These are phyloP conservation scores for Fusarium burgessii DNA, from an alignment of 2,329 filamentous ascomycete genomes.

Conservation along the genomic window DNA sequence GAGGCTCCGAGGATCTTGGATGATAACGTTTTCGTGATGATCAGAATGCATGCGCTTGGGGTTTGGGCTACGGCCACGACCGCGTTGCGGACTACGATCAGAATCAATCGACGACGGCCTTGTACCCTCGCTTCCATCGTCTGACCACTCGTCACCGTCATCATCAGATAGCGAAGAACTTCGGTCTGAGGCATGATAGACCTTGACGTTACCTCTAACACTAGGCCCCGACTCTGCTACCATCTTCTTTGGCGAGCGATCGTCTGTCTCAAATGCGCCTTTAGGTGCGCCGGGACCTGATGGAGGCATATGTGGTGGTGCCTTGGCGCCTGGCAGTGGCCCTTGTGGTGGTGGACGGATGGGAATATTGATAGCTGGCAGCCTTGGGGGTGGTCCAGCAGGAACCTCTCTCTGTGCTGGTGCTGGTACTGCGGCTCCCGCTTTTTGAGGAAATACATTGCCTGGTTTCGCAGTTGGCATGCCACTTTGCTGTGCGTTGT, in stretches of 20 bases:
- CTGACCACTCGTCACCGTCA: slow-evolving; percentile 13
- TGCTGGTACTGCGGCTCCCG: background rate
- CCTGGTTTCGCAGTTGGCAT: background rate
- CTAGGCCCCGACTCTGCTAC: background rate
- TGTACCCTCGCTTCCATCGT: slow-evolving; percentile 30
- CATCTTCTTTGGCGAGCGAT: background rate
- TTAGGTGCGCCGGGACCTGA: background rate
- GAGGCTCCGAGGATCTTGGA: slow-evolving; percentile 7
- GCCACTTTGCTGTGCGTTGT: background rate
- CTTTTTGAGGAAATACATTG: background rate
- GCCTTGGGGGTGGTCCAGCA: background rate
- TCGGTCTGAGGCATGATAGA: slow-evolving; percentile 12
- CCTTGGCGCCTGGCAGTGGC: background rate
- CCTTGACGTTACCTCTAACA: background rate
- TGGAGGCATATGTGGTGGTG: background rate
- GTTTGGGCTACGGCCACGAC: slow-evolving; percentile 22
- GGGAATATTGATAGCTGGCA: slow-evolving; percentile 14
- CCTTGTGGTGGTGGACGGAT: slow-evolving; percentile 6
- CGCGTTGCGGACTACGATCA: slow-evolving; percentile 1
- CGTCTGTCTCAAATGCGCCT: background rate
- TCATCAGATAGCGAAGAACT: slow-evolving; percentile 27
- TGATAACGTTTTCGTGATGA: slow-evolving; percentile 8
- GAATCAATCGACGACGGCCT: slow-evolving; percentile 32
- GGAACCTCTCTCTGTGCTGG: slow-evolving; percentile 1
- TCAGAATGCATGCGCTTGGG: slow-evolving; percentile 11